These are phyloP conservation scores for Hypoxylon rubiginosum DNA, from an alignment of 2,329 filamentous ascomycete species.

Conservation along the genomic window DNA sequence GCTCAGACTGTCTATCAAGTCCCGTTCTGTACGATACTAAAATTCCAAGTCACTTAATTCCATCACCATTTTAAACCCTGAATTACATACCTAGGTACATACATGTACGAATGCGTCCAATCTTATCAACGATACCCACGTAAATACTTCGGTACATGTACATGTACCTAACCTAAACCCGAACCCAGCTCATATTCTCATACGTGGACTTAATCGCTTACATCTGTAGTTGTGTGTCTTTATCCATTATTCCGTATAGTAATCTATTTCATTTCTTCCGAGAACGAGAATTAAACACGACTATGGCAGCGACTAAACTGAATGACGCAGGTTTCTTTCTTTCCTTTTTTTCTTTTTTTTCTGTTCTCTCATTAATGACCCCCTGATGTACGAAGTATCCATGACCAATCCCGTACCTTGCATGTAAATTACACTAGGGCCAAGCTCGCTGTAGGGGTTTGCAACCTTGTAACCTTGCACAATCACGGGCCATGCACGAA, in stretches of 20 bases:
- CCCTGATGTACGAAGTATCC: conserved; percentile 35
- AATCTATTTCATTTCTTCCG: background rate
- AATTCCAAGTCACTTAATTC: conserved; percentile 1
- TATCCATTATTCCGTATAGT: background rate
- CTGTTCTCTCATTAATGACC: conserved; percentile 29
- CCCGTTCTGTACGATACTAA: background rate
- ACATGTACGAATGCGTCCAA: conserved; percentile 1
- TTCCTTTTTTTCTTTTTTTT: background rate
- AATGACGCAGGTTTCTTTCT: conserved; percentile 19
- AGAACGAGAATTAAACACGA: conserved; percentile 15
- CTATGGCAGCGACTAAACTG: conserved; percentile 7
- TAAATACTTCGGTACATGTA: background rate
- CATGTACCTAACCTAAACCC: conserved; percentile 17
- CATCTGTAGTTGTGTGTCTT: background rate
- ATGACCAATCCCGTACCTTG: conserved; percentile 35
- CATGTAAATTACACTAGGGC: conserved; percentile 33
- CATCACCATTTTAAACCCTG: conserved; percentile 4
- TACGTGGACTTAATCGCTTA: background rate
- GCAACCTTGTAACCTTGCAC: conserved; percentile 23
- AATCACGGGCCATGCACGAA: conserved; percentile 37
- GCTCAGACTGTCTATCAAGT: conserved; percentile 16
- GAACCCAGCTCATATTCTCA: background rate
- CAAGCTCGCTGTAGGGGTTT: conserved; percentile 34
- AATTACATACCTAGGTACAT: background rate
- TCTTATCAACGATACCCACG: conserved; percentile 3